Base-by-base conservation (phyloP, 176 grass and related monocot species). In the Poa annua region DNA sequence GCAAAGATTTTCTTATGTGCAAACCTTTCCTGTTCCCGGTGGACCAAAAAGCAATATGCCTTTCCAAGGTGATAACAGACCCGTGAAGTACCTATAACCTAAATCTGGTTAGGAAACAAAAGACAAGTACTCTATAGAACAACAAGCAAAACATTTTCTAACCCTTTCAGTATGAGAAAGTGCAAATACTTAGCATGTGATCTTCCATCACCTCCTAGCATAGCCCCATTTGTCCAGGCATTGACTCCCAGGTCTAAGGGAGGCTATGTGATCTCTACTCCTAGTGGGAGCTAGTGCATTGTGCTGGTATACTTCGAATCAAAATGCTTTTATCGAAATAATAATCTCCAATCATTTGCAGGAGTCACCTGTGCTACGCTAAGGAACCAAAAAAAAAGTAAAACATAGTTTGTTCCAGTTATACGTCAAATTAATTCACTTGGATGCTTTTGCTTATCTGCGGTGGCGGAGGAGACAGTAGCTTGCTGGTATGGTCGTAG, bases 11-110 rank as follows among this genome's bases (percentile, higher is more conserved):
- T 65, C 22, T 56, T 25, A 61, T 64, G 67, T 84, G 34, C 89
- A 81, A 75, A 92, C 90, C 90, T 92, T 92, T 88, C 90, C 90
- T 77, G 90, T 92, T 80, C 90, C 90, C 7, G 90, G 90, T 65
- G 90, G 90, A 76, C 90, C 90, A 89, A 92, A 92, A 3, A 92
- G 80, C 81, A 92, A 86, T 60, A 92, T 92, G 57, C 90, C 90
- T 89, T 92, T 92, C 90, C 90, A 92, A 76, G 86, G 90, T 63
- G 90, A 86, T 75, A 92, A 78, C 44, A 92, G 80, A 82, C 90
- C 90, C 8, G 75, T 92, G 60, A 92, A 92, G 83, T 92, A 92
- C 76, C 90, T 92, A 80, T 11, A 71, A 50, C 38, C 19, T 72
- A 44, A 78, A 61, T 22, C 41, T 50, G 44, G 26, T 81, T 76